phyloP scores from a whole-genome alignment of 805 yeast species.

The Huiozyma naganishii region DNA sequence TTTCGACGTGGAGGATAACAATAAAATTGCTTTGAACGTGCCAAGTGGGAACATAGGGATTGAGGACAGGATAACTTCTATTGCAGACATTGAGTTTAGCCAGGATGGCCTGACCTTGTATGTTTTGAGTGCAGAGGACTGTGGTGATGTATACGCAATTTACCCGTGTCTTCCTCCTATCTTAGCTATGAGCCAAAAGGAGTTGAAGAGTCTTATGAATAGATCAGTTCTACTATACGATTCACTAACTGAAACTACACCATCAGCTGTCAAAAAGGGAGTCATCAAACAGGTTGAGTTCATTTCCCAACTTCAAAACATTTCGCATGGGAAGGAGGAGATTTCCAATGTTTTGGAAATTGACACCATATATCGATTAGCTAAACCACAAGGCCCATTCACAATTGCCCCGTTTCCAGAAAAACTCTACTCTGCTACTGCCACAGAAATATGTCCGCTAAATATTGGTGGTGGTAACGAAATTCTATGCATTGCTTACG shows the following conservation, averaged over 20 bases:
- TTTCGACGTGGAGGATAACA: conserved; percentile 9
- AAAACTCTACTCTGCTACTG: conserved; percentile 37
- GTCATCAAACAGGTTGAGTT: conserved; percentile 31
- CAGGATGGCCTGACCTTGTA: conserved; percentile 43
- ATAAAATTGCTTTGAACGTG: conserved; percentile 4
- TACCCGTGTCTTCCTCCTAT: conserved; percentile 52
- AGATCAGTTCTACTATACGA: conserved; percentile 19
- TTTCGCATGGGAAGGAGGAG: conserved; percentile 5
- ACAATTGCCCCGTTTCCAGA: conserved; percentile 45
- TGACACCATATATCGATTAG: conserved; percentile 7
- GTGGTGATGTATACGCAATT: conserved; percentile 44
- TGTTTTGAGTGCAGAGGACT: conserved; percentile 37
- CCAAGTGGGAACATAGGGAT: conserved; percentile 12
- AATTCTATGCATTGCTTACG: conserved; percentile 18
- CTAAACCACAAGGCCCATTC: conserved; percentile 42
- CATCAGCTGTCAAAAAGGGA: conserved; percentile 13
- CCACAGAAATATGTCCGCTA: conserved; percentile 26
- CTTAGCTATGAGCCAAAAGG: conserved; percentile 7
- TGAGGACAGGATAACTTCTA: conserved; percentile 13
- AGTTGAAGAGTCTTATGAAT: conserved; percentile 25
- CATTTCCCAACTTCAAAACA: conserved; percentile 26
- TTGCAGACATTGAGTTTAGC: conserved; percentile 17
- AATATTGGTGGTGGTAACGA: conserved; percentile 19
- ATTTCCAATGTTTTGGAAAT: conserved; percentile 9
- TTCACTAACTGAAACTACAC: conserved; percentile 7